These are phyloP conservation scores for Penicillium sp. DNA, from an alignment of 2,329 filamentous ascomycete genomes.

Conservation along the genomic window DNA sequence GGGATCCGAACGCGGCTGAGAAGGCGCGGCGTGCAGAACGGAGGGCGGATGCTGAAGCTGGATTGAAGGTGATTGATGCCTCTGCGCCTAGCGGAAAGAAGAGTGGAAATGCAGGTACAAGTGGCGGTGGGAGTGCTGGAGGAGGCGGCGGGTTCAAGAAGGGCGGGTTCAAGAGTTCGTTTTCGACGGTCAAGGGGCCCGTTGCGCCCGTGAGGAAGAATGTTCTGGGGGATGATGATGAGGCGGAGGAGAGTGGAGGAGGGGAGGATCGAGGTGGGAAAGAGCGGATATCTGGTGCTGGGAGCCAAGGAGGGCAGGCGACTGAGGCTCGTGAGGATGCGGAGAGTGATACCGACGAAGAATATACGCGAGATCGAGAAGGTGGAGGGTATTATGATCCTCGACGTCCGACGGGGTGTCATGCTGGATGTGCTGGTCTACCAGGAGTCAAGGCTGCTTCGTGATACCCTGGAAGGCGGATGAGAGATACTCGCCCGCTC, in stretches of 20 bases:
- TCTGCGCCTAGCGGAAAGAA: conserved; percentile 32
- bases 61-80: conserved; percentile 42
- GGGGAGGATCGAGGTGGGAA: conserved; percentile 13
- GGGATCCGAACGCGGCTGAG: conserved; percentile 48
- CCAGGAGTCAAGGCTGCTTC: conserved; percentile 19
- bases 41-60: conserved; percentile 49
- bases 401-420: conserved; percentile 55
- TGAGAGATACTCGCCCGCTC: neutral
- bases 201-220: conserved; percentile 45
- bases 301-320: neutral
- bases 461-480: neutral
- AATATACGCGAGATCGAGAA: conserved; percentile 53
- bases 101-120: neutral
- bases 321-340: conserved; percentile 50
- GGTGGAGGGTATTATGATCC: conserved; percentile 57
- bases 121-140: conserved; percentile 26
- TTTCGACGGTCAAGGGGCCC: conserved; percentile 58
- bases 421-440: conserved; percentile 40
- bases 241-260: conserved; percentile 34
- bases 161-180: conserved; percentile 78
- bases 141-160: conserved; percentile 67
- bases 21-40: conserved; percentile 48
- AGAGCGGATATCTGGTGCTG: conserved; percentile 7
- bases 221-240: conserved; percentile 48
- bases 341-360: conserved; percentile 72